Percentiles rank a stretch among this genome's conserved stretches.
Evolutionary conservation across 768 basidiomycete species (phyloP).

Genomic region (Lentinula boryana): DNA sequence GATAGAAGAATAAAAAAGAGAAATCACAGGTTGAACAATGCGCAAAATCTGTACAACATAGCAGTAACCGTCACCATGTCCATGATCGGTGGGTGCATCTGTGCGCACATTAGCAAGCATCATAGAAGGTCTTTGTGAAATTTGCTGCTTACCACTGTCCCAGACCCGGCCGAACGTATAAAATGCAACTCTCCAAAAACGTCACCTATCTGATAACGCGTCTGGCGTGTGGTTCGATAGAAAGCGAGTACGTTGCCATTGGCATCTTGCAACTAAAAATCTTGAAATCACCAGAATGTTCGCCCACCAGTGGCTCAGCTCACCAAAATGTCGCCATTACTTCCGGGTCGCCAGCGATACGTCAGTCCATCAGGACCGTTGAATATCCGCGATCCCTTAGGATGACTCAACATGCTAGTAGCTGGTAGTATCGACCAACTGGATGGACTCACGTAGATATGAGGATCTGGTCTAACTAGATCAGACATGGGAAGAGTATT

Average conservation of each 20-base stretch:
- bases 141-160: conserved; percentile 58
- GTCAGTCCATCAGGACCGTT: conserved; percentile 77
- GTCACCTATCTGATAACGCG: conserved; percentile 81
- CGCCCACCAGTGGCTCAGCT: conserved; percentile 13
- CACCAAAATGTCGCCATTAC: conserved; percentile 56
- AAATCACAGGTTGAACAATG: conserved; percentile 40
- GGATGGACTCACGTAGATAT: conserved; percentile 44
- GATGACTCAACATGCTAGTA: conserved; percentile 11
- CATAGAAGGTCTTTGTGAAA: not conserved
- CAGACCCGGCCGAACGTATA: conserved; percentile 69
- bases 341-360: conserved; percentile 76
- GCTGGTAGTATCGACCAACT: conserved; percentile 11
- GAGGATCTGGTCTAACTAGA: conserved; percentile 66
- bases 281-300: not conserved
- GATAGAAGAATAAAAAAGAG: not conserved
- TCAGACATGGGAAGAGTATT: conserved; percentile 78
- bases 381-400: conserved; percentile 62
- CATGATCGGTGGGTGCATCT: conserved; percentile 90
- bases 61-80: conserved; percentile 80
- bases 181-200: conserved; percentile 85
- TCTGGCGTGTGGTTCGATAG: conserved; percentile 71
- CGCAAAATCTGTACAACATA: conserved; percentile 81
- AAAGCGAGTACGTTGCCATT: conserved; percentile 68
- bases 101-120: conserved; percentile 9
- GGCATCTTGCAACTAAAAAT: conserved; percentile 62